These are phyloP conservation scores for Amanita rubescens DNA, from an alignment of 768 basidiomycete genomes.

Conservation along the genomic window DNA sequence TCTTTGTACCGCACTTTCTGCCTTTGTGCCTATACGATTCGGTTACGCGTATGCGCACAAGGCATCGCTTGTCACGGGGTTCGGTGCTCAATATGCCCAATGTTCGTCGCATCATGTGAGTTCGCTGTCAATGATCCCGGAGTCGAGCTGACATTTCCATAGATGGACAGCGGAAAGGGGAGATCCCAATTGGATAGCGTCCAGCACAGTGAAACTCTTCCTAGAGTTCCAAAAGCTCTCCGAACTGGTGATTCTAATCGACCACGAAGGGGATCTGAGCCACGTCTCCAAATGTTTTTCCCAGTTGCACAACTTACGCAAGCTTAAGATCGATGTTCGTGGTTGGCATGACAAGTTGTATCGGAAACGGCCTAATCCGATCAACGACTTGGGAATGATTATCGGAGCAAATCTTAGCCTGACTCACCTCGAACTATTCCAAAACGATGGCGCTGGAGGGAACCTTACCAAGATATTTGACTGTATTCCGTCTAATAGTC, in stretches of 20 bases:
- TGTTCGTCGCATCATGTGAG: conserved; percentile 1
- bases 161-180: conserved; percentile 3
- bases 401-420: not conserved
- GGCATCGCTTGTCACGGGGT: not conserved
- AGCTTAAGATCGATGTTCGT: not conserved
- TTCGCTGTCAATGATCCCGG: too few species aligned
- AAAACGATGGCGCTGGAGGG: not conserved
- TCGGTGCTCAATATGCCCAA: not conserved
- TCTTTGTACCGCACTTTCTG: not conserved
- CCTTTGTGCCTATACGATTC: not conserved
- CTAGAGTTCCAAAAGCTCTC: not conserved
- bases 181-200: conserved; percentile 2
- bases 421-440: not conserved
- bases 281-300: not conserved
- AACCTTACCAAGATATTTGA: not conserved
- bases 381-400: not conserved
- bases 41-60: not conserved
- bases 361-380: not conserved
- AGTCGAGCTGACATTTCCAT: not conserved
- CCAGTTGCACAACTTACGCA: not conserved
- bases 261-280: not conserved
- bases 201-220: not conserved
- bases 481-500: not conserved
- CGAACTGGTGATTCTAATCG: not conserved
- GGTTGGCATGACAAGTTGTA: not conserved